Base-by-base conservation (phyloP, 2,329 filamentous ascomycete species). In the Aureobasidium sp. region DNA sequence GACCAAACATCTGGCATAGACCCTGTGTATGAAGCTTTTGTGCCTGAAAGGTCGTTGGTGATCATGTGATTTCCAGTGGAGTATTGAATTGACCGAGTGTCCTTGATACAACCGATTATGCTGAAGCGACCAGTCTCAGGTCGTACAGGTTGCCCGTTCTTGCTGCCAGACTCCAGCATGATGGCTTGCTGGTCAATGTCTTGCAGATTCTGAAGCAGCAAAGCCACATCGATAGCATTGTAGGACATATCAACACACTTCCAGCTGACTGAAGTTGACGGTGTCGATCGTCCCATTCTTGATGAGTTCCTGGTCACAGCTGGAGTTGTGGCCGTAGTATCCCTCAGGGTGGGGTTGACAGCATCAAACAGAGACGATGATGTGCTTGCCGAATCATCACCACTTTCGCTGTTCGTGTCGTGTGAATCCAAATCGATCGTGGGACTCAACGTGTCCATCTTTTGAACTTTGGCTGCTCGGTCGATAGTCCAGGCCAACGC, bases 51-150 rank as follows among this genome's bases (percentile, higher is more conserved):
- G 30, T 30, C 54, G 29, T 37, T 59, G 21, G 37, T 54, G 6
- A 63, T 42, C 3, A n/a, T 16, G 15, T 36, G 47, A 7, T 49
- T 41, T 57, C 55, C 34, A 10, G 64, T 64, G 16, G 59, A 65
- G 53, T 16, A 73, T 67, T 16, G 73, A n/a, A 65, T 42, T 11
- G 50, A 59, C n/a, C 16, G 66, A 37, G 82, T 73, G 16, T 79
- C 78, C 1, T 87, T 79, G 10, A 86, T 79, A 0, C 91, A 75
- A 0, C 86, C 89, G 58, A 95, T 81, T 65, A 95, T 90, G 69
- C 87, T 92, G 70, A 85, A 89, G 50, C 85, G 78, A 2, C 88
- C 88, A 2, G 79, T 80, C 36, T 79, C 77, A 1, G 74, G 69
- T 15, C 75, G 73, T 52, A 78, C 69, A 1, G 76, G 77, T 44